phyloP scores from a whole-genome alignment of 805 yeast species.

The Candida railenensis region DNA sequence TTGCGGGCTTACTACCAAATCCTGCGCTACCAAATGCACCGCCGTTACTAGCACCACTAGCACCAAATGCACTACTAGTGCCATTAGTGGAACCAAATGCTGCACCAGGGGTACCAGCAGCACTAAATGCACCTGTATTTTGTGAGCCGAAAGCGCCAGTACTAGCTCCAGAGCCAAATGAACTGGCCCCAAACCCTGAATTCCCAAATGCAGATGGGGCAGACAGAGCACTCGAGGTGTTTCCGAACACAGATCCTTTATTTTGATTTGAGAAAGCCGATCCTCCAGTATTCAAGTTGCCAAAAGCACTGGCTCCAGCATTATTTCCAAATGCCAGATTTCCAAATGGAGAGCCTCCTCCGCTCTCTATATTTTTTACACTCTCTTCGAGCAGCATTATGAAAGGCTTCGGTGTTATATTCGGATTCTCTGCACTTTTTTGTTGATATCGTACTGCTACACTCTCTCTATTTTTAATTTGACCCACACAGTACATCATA shows the following conservation, averaged over 20 bases:
- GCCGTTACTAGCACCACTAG: background rate
- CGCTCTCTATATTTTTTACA: conserved; percentile 19
- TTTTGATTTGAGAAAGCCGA: conserved; percentile 7
- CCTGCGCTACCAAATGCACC: background rate
- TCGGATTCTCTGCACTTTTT: conserved; percentile 32
- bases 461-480: conserved; percentile 37
- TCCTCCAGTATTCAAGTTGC: conserved; percentile 1
- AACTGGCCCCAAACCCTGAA: conserved; percentile 5
- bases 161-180: conserved; percentile 7
- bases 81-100: conserved; percentile 1
- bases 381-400: conserved; percentile 27
- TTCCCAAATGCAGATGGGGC: conserved; percentile 14
- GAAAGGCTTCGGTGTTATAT: conserved; percentile 22
- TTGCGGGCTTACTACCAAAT: background rate
- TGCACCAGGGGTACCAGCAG: background rate
- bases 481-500: conserved; percentile 41
- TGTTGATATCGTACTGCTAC: conserved; percentile 62
- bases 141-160: background rate
- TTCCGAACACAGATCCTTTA: conserved; percentile 7
- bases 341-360: conserved; percentile 15
- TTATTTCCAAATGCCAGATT: conserved; percentile 8
- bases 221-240: background rate
- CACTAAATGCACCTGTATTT: background rate
- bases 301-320: conserved; percentile 11
- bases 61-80: background rate